Percentiles rank a stretch among this genome's conserved stretches.
phyloP scores from a whole-genome alignment of 1,284 basidiomycete genomes.

The Puccinia novopanici region DNA sequence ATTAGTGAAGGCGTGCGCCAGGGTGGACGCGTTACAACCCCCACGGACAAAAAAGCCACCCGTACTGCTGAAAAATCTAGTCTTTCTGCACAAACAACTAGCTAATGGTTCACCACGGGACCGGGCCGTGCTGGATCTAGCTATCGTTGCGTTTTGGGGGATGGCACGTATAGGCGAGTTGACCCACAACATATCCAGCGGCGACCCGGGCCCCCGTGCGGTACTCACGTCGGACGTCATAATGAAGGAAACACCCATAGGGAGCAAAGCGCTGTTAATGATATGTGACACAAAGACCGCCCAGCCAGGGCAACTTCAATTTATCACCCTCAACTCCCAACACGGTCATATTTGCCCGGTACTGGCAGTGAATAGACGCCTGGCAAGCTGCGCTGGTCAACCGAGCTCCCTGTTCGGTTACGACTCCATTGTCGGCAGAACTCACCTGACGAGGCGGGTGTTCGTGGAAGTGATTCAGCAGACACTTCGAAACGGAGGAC shows the following conservation, averaged over 20 bases:
- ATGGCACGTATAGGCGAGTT: neutral
- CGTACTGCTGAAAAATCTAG: neutral
- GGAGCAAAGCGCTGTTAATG: no score
- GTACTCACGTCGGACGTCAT: no score
- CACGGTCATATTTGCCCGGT: neutral
- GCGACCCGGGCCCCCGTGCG: no score
- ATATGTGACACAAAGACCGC: neutral
- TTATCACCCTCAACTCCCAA: neutral
- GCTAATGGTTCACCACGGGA: neutral
- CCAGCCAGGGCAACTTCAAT: neutral
- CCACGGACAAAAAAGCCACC: neutral
- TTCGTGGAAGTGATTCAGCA: no score
- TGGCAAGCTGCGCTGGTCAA: neutral
- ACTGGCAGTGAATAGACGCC: neutral
- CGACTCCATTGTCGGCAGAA: rapidly evolving
- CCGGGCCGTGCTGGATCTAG: neutral
- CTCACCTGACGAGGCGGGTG: no score
- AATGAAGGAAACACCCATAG: no score
- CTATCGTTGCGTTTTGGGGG: conserved; percentile 4
- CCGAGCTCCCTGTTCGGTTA: no score
- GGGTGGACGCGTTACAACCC: neutral
- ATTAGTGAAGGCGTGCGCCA: neutral
- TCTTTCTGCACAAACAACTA: neutral
- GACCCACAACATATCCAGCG: neutral
- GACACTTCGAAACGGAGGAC: no score